A percentile compares a stretch with the other conserved stretches of the same genome.
These are phyloP conservation scores for Pseudopithomyces maydicus DNA, from an alignment of 2,329 filamentous ascomycete species.

Conservation along the genomic window DNA sequence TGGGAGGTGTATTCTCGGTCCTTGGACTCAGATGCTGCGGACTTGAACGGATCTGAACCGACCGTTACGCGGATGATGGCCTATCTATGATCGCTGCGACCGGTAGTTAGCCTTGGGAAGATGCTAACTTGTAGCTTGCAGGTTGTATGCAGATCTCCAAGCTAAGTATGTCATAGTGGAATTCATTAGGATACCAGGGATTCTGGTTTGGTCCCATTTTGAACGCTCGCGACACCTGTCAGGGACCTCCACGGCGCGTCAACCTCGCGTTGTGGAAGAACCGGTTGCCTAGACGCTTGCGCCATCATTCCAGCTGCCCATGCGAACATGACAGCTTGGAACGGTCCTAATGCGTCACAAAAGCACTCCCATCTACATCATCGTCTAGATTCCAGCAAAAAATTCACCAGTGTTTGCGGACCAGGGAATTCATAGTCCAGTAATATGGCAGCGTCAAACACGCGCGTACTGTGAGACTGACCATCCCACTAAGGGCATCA, in stretches of 20 bases:
- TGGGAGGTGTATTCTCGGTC: slow-evolving; percentile 23
- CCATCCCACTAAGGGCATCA: slow-evolving; percentile 3
- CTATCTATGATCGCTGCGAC: not conserved
- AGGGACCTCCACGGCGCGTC: slow-evolving; percentile 14
- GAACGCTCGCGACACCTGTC: slow-evolving; percentile 16
- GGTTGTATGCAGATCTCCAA: not conserved
- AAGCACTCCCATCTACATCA: not conserved
- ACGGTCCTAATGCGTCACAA: not conserved
- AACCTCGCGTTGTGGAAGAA: slow-evolving; percentile 18
- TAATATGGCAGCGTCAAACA: not conserved
- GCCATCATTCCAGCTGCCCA: slow-evolving; percentile 11
- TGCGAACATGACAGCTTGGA: slow-evolving; percentile 5
- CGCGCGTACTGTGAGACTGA: slow-evolving; percentile 6
- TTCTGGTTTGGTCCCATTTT: not conserved
- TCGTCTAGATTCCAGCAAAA: no score
- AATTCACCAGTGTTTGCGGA: no score
- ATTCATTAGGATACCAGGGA: slow-evolving; percentile 4
- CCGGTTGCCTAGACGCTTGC: slow-evolving; percentile 12
- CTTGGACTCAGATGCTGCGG: slow-evolving; percentile 30
- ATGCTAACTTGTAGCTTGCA: slow-evolving; percentile 8
- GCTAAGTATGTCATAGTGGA: slow-evolving; percentile 5
- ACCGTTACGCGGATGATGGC: slow-evolving; percentile 18
- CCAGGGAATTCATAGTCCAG: not conserved
- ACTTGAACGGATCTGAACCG: slow-evolving; percentile 24
- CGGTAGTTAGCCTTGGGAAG: not conserved